Conservation (phyloP, 768 basidiomycete species). For the Psilocybe cyanescens region DNA sequence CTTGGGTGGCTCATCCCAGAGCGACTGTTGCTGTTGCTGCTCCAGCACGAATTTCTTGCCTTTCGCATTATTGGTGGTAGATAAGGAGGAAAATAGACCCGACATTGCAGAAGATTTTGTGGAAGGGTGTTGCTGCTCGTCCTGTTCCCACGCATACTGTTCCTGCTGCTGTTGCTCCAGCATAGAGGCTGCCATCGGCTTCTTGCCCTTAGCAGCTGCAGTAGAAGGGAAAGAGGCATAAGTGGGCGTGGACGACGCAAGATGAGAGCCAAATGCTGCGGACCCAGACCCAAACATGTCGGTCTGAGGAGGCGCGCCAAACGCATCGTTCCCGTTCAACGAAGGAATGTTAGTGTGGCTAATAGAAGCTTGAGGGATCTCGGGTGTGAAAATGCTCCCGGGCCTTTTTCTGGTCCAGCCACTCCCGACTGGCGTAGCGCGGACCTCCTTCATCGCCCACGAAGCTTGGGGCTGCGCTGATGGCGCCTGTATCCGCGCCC, state of each 20-base stretch:
- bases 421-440: slow-evolving; percentile 25
- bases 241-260: not conserved
- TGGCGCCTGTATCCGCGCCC: not conserved
- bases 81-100: not conserved
- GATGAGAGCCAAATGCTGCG: not conserved
- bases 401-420: slow-evolving; percentile 25
- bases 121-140: not conserved
- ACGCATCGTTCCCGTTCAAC: not conserved
- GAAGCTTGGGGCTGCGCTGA: not conserved
- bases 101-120: not conserved
- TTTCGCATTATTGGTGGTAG: not conserved
- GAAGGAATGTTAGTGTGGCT: not conserved
- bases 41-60: not conserved
- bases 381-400: not conserved
- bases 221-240: not conserved
- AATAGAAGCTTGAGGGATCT: not conserved
- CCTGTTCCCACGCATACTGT: not conserved
- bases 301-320: not conserved
- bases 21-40: slow-evolving; percentile 3
- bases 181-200: not conserved
- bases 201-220: slow-evolving; percentile 6
- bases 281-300: slow-evolving; percentile 3
- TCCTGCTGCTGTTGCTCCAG: not conserved
- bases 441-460: slow-evolving; percentile 13
- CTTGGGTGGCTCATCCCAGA: slow-evolving; percentile 11